Base-by-base conservation (phyloP, 129 eudicot genomes). In the Helianthus tuberosus region DNA sequence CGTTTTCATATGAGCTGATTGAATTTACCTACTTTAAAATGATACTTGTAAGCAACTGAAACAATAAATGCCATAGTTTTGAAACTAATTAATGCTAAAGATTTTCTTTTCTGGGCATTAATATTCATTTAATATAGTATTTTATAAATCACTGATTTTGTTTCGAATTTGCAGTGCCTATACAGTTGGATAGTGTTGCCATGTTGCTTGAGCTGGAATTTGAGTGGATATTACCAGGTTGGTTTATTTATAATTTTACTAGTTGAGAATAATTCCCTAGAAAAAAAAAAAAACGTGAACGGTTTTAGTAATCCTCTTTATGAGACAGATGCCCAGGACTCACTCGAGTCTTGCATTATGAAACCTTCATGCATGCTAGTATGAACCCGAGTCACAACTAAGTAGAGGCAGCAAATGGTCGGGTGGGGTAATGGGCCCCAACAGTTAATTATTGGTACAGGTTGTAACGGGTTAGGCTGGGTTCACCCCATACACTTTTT, bases 161-260 rank as follows among this genome's bases (percentile, higher is more conserved):
- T 67, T 55, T 57, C 49, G 43, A 52, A 65, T 76, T 47, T 72
- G 70, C 84, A 89, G 91, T 86, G 71, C 68, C 91, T 17, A 16
- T 74, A 68, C 96, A 89, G 69, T 64, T 86, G 82, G 74, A 77
- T 32, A 89, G 82, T 64, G 86, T 89, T 32, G 70, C 79, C 58
- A 81, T 52, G 83, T 77, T 89, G 71, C 87, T 84, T 65, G 86
- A 84, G 64, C 59, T 89, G 67, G 88, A 89, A 15, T 89, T 89
- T 49, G 84, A 84, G 75, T 86, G 86, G 91, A 86, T 89, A 51
- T 72, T 89, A 74, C 96, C 96, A 68, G 91, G 96, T 89, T 48
- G 67, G 75, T 51, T 61, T 65, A 16, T 64, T 61, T 61, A 43
- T 35, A 13, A 11, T 46, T 73, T 1, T 61, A 15, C n/a, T 16